Base-by-base conservation (phyloP, 1,284 basidiomycete genomes). In the Ceratobasidium sp. region DNA sequence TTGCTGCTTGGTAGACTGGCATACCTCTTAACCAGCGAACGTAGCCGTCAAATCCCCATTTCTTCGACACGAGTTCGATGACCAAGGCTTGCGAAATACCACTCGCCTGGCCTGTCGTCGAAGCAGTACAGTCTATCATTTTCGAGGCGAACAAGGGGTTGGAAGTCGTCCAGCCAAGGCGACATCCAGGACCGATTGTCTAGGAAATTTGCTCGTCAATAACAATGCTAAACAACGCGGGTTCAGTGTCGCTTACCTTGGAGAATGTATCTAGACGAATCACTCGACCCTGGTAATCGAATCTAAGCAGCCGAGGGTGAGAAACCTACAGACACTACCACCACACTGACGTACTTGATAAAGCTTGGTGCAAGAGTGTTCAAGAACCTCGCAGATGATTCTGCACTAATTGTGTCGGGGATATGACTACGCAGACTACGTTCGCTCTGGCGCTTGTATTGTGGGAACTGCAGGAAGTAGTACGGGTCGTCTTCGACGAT, bases 401-500 rank as follows among this genome's bases (percentile, higher is more conserved):
- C 71, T n/a, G 70, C 18, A 62, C 61, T 67, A 16, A 43, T 50
- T 50, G 35, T 43, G 54, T 35, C 62, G 5, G 50, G 69, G 32
- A 61, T 30, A 50, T 38, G 26, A 21, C 35, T 75, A 69, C 35
- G 76, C 74, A 72, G 79, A 77, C 72, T 77, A 75, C 73, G 76
- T 78, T 35, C 89, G 84, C 28, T 81, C 76, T 0, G 79, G 75
- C 84, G 83, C 26, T 84, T 79, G 79, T 89, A 91, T 11, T 80
- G 76, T 0, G 85, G 86, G 75, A 87, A 80, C 79, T 91, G 90
- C 21, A 95, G 82, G 82, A 92, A 92, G 80, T 88, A 94, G 81
- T 94, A 94, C 8, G 92, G 93, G 80, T 94, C 92, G 76, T 93
- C 91, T 82, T 94, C 91, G 72, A 89, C 86, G 75, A 92, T 91